Evolutionary conservation across 306 rosid species (phyloP).

Genomic region (Coriaria nepalensis): DNA sequence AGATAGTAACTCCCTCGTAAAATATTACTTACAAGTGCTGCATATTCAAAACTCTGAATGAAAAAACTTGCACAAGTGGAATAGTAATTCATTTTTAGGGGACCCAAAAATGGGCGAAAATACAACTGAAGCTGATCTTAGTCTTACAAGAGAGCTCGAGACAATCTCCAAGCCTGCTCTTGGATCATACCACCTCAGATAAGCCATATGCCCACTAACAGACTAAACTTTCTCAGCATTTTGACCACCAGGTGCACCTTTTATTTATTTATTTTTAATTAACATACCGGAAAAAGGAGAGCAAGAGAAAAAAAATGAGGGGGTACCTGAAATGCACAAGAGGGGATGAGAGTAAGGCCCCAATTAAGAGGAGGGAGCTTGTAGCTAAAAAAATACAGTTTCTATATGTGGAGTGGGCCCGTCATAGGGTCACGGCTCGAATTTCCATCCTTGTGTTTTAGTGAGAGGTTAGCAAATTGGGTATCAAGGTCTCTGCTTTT

Average conservation of each 20-base stretch:
- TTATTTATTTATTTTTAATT: background rate
- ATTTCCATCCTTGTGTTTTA: slow-evolving; percentile 68
- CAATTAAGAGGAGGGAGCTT: background rate
- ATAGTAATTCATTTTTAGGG: no score
- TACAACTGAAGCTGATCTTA: no score
- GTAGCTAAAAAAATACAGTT: no score
- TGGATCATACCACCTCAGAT: slow-evolving; percentile 12
- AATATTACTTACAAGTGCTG: slow-evolving; percentile 8
- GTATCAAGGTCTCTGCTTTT: slow-evolving; percentile 55
- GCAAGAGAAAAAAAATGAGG: slow-evolving; percentile 6
- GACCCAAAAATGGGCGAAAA: no score
- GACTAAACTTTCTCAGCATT: slow-evolving; percentile 6
- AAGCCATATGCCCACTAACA: slow-evolving; percentile 7
- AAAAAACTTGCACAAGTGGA: no score
- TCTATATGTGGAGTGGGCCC: slow-evolving; percentile 61
- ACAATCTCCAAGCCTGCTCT: no score
- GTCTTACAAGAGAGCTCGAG: no score
- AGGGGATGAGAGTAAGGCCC: background rate
- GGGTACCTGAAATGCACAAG: background rate
- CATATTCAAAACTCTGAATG: slow-evolving; percentile 4
- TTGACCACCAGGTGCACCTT: slow-evolving; percentile 17
- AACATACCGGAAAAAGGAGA: slow-evolving; percentile 4
- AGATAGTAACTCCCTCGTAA: slow-evolving; percentile 4
- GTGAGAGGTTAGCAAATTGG: slow-evolving; percentile 71
- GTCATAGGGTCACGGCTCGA: slow-evolving; percentile 59